phyloP scores from a whole-genome alignment of 108 stramenopile species.

The Skeletonema menzelii region DNA sequence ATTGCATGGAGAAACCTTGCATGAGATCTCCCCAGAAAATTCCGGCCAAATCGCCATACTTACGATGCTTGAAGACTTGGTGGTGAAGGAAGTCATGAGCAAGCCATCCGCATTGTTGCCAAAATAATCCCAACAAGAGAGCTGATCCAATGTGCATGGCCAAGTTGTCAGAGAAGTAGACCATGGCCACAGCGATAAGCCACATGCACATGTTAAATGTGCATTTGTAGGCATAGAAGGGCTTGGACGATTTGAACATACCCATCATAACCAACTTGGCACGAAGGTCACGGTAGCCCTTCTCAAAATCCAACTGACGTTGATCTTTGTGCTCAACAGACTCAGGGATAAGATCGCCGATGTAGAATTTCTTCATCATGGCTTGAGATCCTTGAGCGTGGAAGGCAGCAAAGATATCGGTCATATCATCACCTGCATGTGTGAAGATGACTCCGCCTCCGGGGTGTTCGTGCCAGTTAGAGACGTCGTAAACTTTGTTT shows the following conservation, averaged over 20 bases:
- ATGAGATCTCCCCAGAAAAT: conserved; percentile 95
- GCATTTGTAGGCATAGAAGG: conserved; percentile 94
- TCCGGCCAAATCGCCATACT: conserved; percentile 91
- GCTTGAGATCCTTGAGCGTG: conserved; percentile 91
- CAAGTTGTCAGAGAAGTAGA: conserved; percentile 67
- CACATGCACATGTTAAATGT: conserved; percentile 84
- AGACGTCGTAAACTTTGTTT: conserved; percentile 98
- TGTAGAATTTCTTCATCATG: conserved; percentile 92
- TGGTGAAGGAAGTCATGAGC: conserved; percentile 99
- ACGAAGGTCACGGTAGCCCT: conserved; percentile 93
- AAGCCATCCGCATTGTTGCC: conserved; percentile 99
- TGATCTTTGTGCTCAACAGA: conserved; percentile 77
- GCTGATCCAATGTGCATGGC: conserved; percentile 87
- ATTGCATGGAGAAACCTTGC: conserved; percentile 93
- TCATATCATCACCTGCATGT: conserved; percentile 98
- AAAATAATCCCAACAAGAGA: conserved; percentile 92
- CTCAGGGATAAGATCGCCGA: conserved; percentile 90
- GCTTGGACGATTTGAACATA: conserved; percentile 89
- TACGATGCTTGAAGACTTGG: conserved; percentile 94
- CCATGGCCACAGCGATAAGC: conserved; percentile 77
- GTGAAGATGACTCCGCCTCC: conserved; percentile 98
- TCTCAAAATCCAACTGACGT: conserved; percentile 90
- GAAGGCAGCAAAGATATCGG: conserved; percentile 98
- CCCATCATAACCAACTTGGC: conserved; percentile 92
- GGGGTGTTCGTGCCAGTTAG: conserved; percentile 96